Conservation (phyloP, 2,329 filamentous ascomycete genomes). For the Aureobasidium sp. region DNA sequence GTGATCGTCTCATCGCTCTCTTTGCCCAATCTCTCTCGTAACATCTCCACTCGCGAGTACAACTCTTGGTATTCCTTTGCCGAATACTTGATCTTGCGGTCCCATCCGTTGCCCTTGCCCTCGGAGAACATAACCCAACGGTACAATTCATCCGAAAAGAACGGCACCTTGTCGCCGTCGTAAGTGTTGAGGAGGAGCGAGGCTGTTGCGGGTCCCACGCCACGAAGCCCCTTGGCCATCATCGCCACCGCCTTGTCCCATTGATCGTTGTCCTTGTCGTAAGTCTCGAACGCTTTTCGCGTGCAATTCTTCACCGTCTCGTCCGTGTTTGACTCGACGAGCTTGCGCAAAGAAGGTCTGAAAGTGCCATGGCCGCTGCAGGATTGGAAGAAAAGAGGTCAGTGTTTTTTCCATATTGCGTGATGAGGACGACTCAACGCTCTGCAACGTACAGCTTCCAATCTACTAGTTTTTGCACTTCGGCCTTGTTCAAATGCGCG, state of each 20-base stretch:
- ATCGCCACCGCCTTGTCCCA: constrained; percentile 26
- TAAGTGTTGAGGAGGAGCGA: constrained; percentile 64
- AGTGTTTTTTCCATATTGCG: neutral
- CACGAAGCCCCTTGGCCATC: constrained; percentile 54
- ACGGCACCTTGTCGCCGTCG: constrained; percentile 53
- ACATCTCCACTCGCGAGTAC: constrained; percentile 29
- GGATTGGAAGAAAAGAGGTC: neutral
- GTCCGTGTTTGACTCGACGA: constrained; percentile 53
- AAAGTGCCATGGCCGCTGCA: constrained; percentile 45
- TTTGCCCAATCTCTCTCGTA: constrained; percentile 40
- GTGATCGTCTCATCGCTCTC: constrained; percentile 31
- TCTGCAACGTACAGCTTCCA: constrained; percentile 60
- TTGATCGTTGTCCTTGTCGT: constrained; percentile 27
- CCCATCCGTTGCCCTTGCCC: constrained; percentile 36
- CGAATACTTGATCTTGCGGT: constrained; percentile 59
- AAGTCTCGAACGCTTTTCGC: constrained; percentile 44
- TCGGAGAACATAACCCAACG: constrained; percentile 57
- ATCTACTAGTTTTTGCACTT: constrained; percentile 56
- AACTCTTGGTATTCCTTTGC: constrained; percentile 60
- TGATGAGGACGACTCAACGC: neutral
- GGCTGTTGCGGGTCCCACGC: constrained; percentile 73
- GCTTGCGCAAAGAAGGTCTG: constrained; percentile 39
- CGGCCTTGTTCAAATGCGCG: constrained; percentile 45
- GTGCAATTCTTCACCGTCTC: constrained; percentile 44
- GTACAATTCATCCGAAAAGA: constrained; percentile 76